These are phyloP conservation scores for Stachybotrys chartarum DNA, from an alignment of 2,329 filamentous ascomycete species.

Conservation along the genomic window DNA sequence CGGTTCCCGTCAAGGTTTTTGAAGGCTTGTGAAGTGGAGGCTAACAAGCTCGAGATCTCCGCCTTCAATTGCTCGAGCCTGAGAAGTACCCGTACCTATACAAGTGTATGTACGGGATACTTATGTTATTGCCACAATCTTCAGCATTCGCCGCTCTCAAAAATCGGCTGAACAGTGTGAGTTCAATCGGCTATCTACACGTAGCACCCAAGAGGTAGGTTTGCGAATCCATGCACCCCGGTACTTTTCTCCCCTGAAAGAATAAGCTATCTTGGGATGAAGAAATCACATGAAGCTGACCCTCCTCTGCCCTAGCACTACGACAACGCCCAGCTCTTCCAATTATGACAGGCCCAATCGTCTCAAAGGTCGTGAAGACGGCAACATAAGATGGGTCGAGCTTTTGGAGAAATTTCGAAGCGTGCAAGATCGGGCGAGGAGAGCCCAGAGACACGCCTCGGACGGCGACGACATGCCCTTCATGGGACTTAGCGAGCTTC, in stretches of 20 bases:
- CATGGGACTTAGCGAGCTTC: conserved; percentile 35
- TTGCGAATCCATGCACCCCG: background rate
- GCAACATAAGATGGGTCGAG: conserved; percentile 83
- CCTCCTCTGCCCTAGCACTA: conserved; percentile 23
- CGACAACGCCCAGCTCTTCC: conserved; percentile 41
- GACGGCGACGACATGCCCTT: conserved; percentile 41
- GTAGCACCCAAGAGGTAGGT: conserved; percentile 66
- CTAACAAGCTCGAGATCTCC: conserved; percentile 56
- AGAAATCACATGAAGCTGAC: background rate
- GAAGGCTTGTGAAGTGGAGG: background rate
- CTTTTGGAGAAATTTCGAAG: conserved; percentile 89
- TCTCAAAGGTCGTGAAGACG: conserved; percentile 75
- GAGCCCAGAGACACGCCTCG: conserved; percentile 54
- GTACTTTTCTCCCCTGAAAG: background rate
- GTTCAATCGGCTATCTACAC: conserved; percentile 92
- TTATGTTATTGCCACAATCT: conserved; percentile 98
- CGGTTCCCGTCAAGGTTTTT: background rate
- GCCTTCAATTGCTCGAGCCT: conserved; percentile 88
- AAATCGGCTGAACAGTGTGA: conserved; percentile 93
- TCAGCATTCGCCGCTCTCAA: conserved; percentile 95
- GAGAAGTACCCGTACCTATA: conserved; percentile 93
- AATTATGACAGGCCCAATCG: conserved; percentile 68
- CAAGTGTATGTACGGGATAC: conserved; percentile 91
- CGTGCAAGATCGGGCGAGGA: conserved; percentile 79
- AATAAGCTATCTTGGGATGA: too few relatives aligned